Evolutionary conservation across 495 filamentous ascomycete species (phyloP).

Genomic region (Annulohypoxylon stygium): DNA sequence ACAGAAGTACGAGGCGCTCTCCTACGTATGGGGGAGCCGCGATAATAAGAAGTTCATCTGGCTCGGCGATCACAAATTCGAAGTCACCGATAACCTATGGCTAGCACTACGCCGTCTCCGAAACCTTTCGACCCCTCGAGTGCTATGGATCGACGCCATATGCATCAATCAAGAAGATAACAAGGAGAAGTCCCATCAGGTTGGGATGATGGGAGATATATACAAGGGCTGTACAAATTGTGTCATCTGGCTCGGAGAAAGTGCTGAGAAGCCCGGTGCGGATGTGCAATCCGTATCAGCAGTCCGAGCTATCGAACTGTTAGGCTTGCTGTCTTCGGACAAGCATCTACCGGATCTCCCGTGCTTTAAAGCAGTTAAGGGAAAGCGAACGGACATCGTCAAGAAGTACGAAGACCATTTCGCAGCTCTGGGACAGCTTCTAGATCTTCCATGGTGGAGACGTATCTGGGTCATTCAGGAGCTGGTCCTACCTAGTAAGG

Average conservation of each 20-base stretch:
- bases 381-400: neutral
- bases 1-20: neutral
- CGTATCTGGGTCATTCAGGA: slow-evolving; percentile 4
- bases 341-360: neutral
- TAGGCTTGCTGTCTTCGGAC: neutral
- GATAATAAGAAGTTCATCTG: neutral
- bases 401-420: neutral
- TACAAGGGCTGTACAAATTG: neutral
- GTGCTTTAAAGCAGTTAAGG: neutral
- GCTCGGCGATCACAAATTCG: neutral
- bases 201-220: neutral
- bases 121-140: neutral
- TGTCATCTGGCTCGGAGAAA: neutral
- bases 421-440: neutral
- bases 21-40: neutral
- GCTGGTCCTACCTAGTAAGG: neutral
- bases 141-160: neutral
- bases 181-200: neutral
- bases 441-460: neutral
- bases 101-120: neutral
- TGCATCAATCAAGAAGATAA: neutral
- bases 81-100: neutral
- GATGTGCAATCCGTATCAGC: neutral
- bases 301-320: neutral
- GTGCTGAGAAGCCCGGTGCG: neutral